These are phyloP conservation scores for Magnolia kwangsiensis DNA, from an alignment of 164 flowering plant genomes.

Conservation along the genomic window DNA sequence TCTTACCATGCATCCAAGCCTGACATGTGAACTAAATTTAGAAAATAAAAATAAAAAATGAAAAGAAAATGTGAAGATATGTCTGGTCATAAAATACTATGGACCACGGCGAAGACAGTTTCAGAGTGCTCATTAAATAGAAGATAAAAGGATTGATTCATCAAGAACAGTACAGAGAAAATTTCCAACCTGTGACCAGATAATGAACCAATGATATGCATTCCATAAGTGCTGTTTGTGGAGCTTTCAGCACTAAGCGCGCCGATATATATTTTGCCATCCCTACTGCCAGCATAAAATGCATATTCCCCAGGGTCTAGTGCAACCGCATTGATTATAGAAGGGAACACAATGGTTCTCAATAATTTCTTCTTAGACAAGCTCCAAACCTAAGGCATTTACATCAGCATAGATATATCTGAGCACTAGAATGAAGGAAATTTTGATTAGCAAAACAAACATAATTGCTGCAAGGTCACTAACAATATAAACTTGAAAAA, in stretches of 20 bases:
- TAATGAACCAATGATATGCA: constrained; percentile 60
- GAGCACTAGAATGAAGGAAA: constrained; percentile 1
- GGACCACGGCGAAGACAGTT: too few species aligned
- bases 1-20: too few species aligned
- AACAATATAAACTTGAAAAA: not conserved
- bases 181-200: constrained; percentile 60
- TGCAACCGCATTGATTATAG: constrained; percentile 71
- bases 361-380: constrained; percentile 52
- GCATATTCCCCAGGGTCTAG: constrained; percentile 81
- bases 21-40: too few species aligned
- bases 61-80: too few species aligned
- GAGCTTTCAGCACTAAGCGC: constrained; percentile 53
- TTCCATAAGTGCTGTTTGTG: constrained; percentile 41
- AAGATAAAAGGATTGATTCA: too few species aligned
- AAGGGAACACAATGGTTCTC: constrained; percentile 68
- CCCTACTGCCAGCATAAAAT: constrained; percentile 85
- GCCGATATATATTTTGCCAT: constrained; percentile 77
- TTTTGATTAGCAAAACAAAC: not conserved
- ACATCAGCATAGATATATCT: not conserved
- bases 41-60: too few species aligned
- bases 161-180: not conserved
- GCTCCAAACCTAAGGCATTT: constrained; percentile 75
- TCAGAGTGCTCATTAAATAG: too few species aligned
- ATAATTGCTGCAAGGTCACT: not conserved
- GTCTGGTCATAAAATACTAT: too few species aligned